Evolutionary conservation across 2,329 filamentous ascomycete species (phyloP).

Genomic region (Penicillium sp.): DNA sequence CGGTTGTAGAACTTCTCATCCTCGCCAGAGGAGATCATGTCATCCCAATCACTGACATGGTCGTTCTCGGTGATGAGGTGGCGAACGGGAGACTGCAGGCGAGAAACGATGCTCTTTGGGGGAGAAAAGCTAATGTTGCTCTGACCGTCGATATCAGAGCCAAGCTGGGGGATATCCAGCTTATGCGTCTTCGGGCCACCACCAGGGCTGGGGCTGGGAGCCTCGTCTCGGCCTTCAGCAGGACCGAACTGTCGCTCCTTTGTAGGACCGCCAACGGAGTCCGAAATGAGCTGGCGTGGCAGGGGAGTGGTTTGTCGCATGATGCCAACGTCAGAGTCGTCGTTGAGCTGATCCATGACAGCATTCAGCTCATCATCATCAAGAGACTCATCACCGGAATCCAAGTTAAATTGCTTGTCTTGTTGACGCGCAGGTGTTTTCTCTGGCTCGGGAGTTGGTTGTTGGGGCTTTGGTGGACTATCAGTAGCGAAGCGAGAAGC

Average conservation of each 20-base stretch:
- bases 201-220: constrained; percentile 72
- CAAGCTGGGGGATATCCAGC: constrained; percentile 50
- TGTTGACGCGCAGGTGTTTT: constrained; percentile 6
- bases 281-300: constrained; percentile 27
- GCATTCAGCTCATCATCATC: constrained; percentile 78
- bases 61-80: constrained; percentile 65
- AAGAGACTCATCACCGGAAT: constrained; percentile 38
- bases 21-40: constrained; percentile 78
- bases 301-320: constrained; percentile 59
- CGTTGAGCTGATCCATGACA: constrained; percentile 84
- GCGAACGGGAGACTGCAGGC: constrained; percentile 60
- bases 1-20: constrained; percentile 81
- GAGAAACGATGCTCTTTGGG: constrained; percentile 66
- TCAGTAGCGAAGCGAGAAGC: constrained; percentile 35
- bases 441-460: constrained; percentile 4
- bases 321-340: constrained; percentile 73
- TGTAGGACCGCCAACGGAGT: constrained; percentile 53
- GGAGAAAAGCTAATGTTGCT: constrained; percentile 57
- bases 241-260: constrained; percentile 59
- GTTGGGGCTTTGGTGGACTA: constrained; percentile 30
- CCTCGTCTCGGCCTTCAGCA: constrained; percentile 65
- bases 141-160: constrained; percentile 38
- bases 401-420: constrained; percentile 22
- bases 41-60: constrained; percentile 89
- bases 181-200: constrained; percentile 53